phyloP scores from a whole-genome alignment of 768 basidiomycete species.

The Dentipellis fragilis region DNA sequence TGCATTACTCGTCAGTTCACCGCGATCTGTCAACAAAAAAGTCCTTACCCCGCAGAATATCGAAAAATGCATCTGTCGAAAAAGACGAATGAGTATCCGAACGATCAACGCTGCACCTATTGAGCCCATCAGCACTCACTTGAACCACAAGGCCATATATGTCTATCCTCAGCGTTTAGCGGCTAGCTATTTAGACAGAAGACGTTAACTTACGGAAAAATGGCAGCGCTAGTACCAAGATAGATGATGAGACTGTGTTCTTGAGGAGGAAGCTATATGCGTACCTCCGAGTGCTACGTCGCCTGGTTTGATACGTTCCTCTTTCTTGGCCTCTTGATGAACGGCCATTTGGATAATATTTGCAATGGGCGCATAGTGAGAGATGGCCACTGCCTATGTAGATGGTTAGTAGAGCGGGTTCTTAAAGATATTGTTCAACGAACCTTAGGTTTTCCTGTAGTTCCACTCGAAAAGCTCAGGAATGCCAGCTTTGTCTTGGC shows the following conservation, averaged over 20 bases:
- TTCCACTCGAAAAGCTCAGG: slow-evolving; percentile 66
- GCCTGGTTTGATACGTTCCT: slow-evolving; percentile 37
- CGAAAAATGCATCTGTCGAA: slow-evolving; percentile 18
- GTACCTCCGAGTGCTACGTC: slow-evolving; percentile 51
- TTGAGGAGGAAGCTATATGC: neutral
- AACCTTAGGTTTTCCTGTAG: slow-evolving; percentile 44
- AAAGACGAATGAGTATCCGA: neutral
- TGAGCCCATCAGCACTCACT: slow-evolving; percentile 10
- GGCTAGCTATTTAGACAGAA: neutral
- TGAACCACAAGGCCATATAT: slow-evolving; percentile 28
- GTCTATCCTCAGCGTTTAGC: slow-evolving; percentile 26
- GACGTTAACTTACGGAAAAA: slow-evolving; percentile 17
- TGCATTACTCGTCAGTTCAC: neutral
- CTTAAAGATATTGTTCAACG: slow-evolving; percentile 6
- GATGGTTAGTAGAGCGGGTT: slow-evolving; percentile 18
- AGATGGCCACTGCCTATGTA: slow-evolving; percentile 50
- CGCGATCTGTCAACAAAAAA: neutral
- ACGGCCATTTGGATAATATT: slow-evolving; percentile 28
- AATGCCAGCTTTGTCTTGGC: slow-evolving; percentile 54
- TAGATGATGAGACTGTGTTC: neutral
- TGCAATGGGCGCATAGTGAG: slow-evolving; percentile 52
- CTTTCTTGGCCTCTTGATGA: slow-evolving; percentile 15
- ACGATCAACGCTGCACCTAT: neutral
- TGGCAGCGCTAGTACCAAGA: slow-evolving; percentile 15
- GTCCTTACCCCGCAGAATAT: slow-evolving; percentile 17